A percentile compares a stretch with the other conserved stretches of the same genome.
These are phyloP conservation scores for Fusarium siculi DNA, from an alignment of 2,329 filamentous ascomycete genomes.

Conservation along the genomic window DNA sequence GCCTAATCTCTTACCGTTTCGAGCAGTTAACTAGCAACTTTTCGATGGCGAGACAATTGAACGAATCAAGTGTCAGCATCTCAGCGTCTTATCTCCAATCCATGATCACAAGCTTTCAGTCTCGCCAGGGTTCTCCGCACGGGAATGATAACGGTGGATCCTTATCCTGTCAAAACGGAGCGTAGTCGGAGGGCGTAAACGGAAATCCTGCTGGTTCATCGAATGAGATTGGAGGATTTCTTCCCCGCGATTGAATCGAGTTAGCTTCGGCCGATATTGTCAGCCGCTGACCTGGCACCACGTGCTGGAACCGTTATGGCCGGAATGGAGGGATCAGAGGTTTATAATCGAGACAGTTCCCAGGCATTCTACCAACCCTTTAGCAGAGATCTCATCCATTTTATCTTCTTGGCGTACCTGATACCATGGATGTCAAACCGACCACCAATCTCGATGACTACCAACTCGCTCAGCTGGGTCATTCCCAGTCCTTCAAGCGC, in stretches of 20 bases:
- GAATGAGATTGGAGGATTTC: background rate
- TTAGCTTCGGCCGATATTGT: background rate
- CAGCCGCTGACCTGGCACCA: background rate
- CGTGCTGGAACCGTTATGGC: background rate
- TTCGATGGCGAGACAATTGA: background rate
- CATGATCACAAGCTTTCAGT: background rate
- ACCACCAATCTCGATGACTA: conserved; percentile 28
- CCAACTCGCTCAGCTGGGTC: conserved; percentile 33
- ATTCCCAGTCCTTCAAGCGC: conserved; percentile 34
- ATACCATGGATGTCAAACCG: conserved; percentile 15
- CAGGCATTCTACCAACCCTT: background rate
- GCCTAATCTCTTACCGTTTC: conserved; percentile 3
- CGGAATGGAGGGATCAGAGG: background rate
- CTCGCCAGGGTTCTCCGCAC: background rate
- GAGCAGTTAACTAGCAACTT: conserved; percentile 12
- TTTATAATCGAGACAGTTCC: background rate
- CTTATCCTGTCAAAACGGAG: background rate
- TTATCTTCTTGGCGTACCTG: fast-evolving
- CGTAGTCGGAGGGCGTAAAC: background rate
- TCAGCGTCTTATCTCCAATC: background rate
- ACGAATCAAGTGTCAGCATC: background rate
- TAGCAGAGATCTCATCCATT: background rate
- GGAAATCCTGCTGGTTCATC: background rate
- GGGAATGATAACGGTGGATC: conserved; percentile 5
- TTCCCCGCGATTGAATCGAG: conserved; percentile 1